Percentiles rank a stretch among this genome's conserved stretches.
Evolutionary conservation across 176 grass and related monocot species (phyloP).

Genomic region (Oryza meridionalis): DNA sequence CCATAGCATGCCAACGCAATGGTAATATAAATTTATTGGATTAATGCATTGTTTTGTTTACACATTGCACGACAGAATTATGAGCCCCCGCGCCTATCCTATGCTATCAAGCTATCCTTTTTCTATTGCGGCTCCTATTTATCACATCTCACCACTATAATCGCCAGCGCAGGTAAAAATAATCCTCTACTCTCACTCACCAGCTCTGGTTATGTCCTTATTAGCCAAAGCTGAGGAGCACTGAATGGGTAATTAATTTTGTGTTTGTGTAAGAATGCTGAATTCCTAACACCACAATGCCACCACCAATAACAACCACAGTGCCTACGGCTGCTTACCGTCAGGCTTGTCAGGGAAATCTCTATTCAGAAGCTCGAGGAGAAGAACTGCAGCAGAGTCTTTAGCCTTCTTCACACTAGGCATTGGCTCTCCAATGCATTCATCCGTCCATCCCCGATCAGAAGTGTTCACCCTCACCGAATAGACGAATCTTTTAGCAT

Average conservation of each 20-base stretch:
- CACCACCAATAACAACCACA: neutral
- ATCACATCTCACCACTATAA: conserved; percentile 5
- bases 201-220: conserved; percentile 44
- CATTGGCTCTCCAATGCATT: conserved; percentile 94
- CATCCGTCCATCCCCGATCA: conserved; percentile 85
- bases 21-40: conserved; percentile 11
- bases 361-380: conserved; percentile 82
- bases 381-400: conserved; percentile 89
- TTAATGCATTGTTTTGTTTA: conserved; percentile 30
- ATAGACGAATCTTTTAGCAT: conserved; percentile 92
- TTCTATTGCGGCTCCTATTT: conserved; percentile 40
- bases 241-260: conserved; percentile 48
- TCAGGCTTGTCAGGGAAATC: conserved; percentile 59
- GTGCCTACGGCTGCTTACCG: conserved; percentile 32
- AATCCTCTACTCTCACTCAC: conserved; percentile 39
- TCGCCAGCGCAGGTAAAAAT: conserved; percentile 21
- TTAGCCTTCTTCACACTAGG: conserved; percentile 96
- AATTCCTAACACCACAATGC: conserved; percentile 30
- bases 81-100: conserved; percentile 35
- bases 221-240: conserved; percentile 42
- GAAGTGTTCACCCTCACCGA: conserved; percentile 87
- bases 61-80: conserved; percentile 33
- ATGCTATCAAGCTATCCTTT: conserved; percentile 31
- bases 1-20: neutral
- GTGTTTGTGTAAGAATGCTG: conserved; percentile 45